Evolutionary conservation across 2,329 filamentous ascomycete genomes (phyloP), one percentile per base, ranked within the genome.

Genomic region (Penicillium sp.): DNA sequence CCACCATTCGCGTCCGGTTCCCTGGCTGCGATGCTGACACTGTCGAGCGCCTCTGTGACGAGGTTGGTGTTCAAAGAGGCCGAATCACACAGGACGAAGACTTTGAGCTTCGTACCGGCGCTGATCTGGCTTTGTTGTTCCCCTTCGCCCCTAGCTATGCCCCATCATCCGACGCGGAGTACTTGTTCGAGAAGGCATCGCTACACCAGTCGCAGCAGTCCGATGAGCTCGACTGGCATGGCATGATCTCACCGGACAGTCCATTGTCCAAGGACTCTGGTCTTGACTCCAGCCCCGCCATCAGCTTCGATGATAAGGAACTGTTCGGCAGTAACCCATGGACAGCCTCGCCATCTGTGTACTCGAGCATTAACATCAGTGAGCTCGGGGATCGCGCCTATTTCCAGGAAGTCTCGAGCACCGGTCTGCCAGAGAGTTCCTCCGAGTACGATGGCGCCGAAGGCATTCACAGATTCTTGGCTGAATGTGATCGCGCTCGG

Each of bases 11-110:
- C 31, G 85, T 97, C 2, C 87, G 91, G 28, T 97, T 99, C 66
- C 91, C 92, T 0, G 94, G 94, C 3, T 92, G 94, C 56, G 93
- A 97, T 65, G 85, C 85, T 0, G 83, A 86, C 15, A 89, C 89
- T 0, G 88, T 96, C 0, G 90, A 95, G 67, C 79, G 81, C 3
- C 80, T 99, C 1, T 96, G 92, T 69, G 85, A 90, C 43, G 94
- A 99, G 68, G 81, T 95, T 10, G 89, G 88, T n/a, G 81, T 99
- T 7, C 84, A 86, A 57, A 82, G 90, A 48, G 94, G 94, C 1
- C 76, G 89, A 4, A 82, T 97, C 4, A 77, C 81, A 12, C 87
- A 97, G 74, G 94, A 97, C 59, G 79, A 81, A 29, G 85, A 87
- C 16, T 95, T 95, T 62, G 83, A 89, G 50, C 65, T 72, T 6